Evolutionary conservation across 1,284 basidiomycete genomes (phyloP), one percentile per base, ranked within the genome.

Genomic region (Malassezia brasiliensis): DNA sequence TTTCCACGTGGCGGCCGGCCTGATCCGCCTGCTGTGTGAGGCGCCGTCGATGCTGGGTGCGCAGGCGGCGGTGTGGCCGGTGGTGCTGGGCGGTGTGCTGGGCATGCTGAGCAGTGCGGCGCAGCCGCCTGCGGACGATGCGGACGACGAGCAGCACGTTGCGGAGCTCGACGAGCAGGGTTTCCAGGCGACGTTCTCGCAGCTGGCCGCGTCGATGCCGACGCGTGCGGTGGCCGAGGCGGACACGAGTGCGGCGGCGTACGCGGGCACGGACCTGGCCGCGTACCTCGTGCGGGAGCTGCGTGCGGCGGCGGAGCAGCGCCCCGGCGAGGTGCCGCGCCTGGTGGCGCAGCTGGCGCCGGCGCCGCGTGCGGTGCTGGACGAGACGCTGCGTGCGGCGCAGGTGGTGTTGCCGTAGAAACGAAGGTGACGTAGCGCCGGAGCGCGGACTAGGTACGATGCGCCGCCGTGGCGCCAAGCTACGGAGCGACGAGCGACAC

Each of bases 111-210:
- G 83, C n/a, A 84, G 83, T 61, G 80, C 9, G 84, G 90, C 76
- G 80, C 79, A 52, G 82, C 88, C 56, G 69, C 9, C 22, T 10
- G 65, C 68, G 30, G 63, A 61, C 1, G 40, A 47, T 7, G 71
- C 77, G 5, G 78, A 75, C 2, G 78, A 78, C 45, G 83, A 87
- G 55, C 71, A 83, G 1, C 86, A 85, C 1, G 81, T 83, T 40
- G 82, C 93, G 42, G 93, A 96, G 75, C 84, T 83, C 62, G 91
- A 96, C 70, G 93, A 85, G 8, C 83, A 85, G 4, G 88, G 89
- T 0, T 98, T 96, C 77, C 93, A 98, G 74, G 87, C 87, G 0
- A 85, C 86, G 2, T 98, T 93, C 77, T 90, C 90, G 51, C 83
- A 86, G 44, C 81, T 98, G 10, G 90, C 88, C 0, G 88, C 93